Evolutionary conservation across 2,329 filamentous ascomycete genomes (phyloP).

Genomic region (Onygenales sp.): DNA sequence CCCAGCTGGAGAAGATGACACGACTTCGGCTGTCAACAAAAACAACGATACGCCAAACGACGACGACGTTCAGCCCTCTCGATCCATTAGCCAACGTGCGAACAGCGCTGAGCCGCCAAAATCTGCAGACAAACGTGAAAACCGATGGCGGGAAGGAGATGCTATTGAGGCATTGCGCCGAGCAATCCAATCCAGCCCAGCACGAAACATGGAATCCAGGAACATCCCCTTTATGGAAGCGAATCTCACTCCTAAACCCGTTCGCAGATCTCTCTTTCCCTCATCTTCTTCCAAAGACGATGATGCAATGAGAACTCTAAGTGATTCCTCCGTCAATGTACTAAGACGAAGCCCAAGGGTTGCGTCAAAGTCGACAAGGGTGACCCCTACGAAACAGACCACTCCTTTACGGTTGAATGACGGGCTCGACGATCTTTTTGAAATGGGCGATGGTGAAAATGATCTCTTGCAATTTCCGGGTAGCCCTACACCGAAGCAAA

Average conservation of each 20-base stretch:
- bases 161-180: constrained; percentile 40
- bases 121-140: constrained; percentile 23
- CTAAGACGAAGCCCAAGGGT: constrained; percentile 38
- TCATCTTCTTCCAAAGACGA: constrained; percentile 32
- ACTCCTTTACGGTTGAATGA: constrained; percentile 37
- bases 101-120: constrained; percentile 39
- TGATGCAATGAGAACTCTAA: constrained; percentile 26
- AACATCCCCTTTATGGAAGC: constrained; percentile 36
- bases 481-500: constrained; percentile 44
- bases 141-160: constrained; percentile 28
- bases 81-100: constrained; percentile 34
- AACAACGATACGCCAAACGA: constrained; percentile 24
- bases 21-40: constrained; percentile 25
- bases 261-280: constrained; percentile 37
- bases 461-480: constrained; percentile 46
- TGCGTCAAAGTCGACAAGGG: constrained; percentile 27
- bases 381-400: constrained; percentile 50
- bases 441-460: constrained; percentile 40
- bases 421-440: constrained; percentile 57
- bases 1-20: constrained; percentile 25
- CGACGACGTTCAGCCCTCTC: constrained; percentile 21
- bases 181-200: constrained; percentile 54
- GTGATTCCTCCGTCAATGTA: constrained; percentile 34
- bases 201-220: constrained; percentile 39
- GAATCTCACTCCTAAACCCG: constrained; percentile 47